A percentile compares a stretch with the other conserved stretches of the same genome.
These are phyloP conservation scores for Baorangia bicolor DNA, from an alignment of 768 basidiomycete species.

Conservation along the genomic window DNA sequence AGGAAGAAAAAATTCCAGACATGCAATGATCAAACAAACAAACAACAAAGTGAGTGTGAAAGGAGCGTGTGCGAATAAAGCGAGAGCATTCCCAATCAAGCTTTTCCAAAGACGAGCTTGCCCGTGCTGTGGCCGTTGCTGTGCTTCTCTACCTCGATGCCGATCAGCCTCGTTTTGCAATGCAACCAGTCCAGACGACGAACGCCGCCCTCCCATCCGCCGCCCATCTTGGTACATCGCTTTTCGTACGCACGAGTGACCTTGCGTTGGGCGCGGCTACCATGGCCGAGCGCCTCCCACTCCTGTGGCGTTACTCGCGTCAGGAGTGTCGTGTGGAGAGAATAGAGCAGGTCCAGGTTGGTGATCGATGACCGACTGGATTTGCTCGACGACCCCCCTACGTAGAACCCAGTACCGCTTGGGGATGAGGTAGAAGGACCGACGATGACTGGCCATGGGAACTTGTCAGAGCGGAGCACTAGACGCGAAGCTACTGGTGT, in stretches of 20 bases:
- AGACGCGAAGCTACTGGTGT: slow-evolving; percentile 44
- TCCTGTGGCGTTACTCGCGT: slow-evolving; percentile 60
- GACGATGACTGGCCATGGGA: slow-evolving; percentile 63
- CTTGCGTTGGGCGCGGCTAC: slow-evolving; percentile 55
- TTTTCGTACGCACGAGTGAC: slow-evolving; percentile 62
- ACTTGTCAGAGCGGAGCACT: slow-evolving; percentile 52
- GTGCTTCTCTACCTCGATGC: slow-evolving; percentile 57
- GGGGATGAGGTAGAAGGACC: slow-evolving; percentile 33
- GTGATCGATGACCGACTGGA: slow-evolving; percentile 40
- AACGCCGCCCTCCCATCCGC: slow-evolving; percentile 69
- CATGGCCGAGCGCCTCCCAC: slow-evolving; percentile 59
- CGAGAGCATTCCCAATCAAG: slow-evolving; percentile 24
- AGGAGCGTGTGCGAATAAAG: slow-evolving; percentile 4
- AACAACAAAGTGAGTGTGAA: neutral
- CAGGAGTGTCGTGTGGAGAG: slow-evolving; percentile 55
- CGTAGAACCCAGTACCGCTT: slow-evolving; percentile 28
- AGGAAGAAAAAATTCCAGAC: neutral
- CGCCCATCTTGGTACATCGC: slow-evolving; percentile 60
- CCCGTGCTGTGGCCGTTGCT: slow-evolving; percentile 39
- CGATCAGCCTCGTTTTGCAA: slow-evolving; percentile 56
- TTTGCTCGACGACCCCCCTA: slow-evolving; percentile 22
- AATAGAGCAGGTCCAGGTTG: slow-evolving; percentile 63
- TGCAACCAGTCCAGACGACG: slow-evolving; percentile 66
- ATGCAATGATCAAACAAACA: neutral
- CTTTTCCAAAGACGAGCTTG: slow-evolving; percentile 48